Evolutionary conservation across 768 basidiomycete genomes (phyloP).

Genomic region (Tephrocybe rancida): DNA sequence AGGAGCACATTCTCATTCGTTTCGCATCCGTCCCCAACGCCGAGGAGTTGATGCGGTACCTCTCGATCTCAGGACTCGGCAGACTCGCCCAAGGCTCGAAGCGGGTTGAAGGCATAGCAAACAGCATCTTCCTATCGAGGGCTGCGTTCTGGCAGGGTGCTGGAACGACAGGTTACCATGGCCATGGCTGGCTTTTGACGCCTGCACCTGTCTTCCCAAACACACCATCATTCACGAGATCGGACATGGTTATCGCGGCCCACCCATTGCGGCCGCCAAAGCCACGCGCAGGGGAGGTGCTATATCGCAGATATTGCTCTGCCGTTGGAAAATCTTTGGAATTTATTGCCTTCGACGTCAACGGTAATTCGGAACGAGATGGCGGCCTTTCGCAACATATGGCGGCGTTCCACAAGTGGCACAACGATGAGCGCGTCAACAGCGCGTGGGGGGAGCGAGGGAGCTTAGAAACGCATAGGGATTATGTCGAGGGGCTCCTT

Average conservation of each 20-base stretch:
- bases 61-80: conserved; percentile 40
- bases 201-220: conserved; percentile 34
- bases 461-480: conserved; percentile 41
- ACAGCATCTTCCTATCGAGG: conserved; percentile 40
- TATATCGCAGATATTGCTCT: conserved; percentile 43
- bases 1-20: conserved; percentile 43
- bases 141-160: conserved; percentile 54
- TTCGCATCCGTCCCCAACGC: conserved; percentile 32
- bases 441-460: conserved; percentile 49
- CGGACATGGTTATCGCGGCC: conserved; percentile 45
- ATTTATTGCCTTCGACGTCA: conserved; percentile 33
- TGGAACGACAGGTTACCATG: conserved; percentile 37
- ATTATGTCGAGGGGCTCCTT: conserved; percentile 36
- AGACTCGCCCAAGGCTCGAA: conserved; percentile 19
- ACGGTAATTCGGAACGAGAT: conserved; percentile 23
- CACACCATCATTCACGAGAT: conserved; percentile 44
- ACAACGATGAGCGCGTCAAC: conserved; percentile 49
- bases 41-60: conserved; percentile 35
- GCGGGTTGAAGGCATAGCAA: conserved; percentile 13
- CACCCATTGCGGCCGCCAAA: conserved; percentile 56
- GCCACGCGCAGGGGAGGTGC: conserved; percentile 37
- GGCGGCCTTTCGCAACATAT: conserved; percentile 34
- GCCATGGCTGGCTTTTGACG: conserved; percentile 27
- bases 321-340: conserved; percentile 32
- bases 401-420: conserved; percentile 49